Conservation (phyloP, 371 early-diverging fungal genomes). For the Mucor lusitanicus region DNA sequence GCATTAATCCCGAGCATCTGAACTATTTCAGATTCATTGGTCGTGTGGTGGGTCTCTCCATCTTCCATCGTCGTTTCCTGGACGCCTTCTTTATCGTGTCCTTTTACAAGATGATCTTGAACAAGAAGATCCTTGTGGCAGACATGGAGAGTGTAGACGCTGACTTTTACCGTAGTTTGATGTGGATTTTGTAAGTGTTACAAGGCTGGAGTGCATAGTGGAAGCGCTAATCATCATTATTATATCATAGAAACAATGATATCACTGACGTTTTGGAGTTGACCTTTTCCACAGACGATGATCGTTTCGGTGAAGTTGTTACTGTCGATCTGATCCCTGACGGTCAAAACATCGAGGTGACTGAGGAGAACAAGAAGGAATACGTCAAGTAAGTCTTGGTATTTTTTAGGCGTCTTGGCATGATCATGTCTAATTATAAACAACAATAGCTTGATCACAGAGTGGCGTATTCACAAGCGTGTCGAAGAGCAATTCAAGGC, state of each 20-base stretch:
- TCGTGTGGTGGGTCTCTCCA: conserved; percentile 94
- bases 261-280: conserved; percentile 87
- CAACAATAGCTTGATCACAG: conserved; percentile 63
- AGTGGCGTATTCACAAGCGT: conserved; percentile 84
- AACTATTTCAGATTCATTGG: conserved; percentile 98
- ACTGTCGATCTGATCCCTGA: conserved; percentile 90
- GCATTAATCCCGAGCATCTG: conserved; percentile 97
- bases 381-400: conserved; percentile 70
- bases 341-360: conserved; percentile 69
- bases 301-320: conserved; percentile 90
- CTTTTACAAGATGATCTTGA: conserved; percentile 96
- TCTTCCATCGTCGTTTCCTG: conserved; percentile 96
- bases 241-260: conserved; percentile 73
- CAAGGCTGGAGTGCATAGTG: background rate
- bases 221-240: background rate
- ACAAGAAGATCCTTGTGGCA: conserved; percentile 82
- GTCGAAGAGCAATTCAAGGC: conserved; percentile 96
- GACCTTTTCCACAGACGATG: conserved; percentile 93
- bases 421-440: background rate
- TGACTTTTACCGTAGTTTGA: conserved; percentile 88
- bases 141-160: conserved; percentile 98
- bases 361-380: conserved; percentile 42
- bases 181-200: conserved; percentile 86
- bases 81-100: conserved; percentile 96
- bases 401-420: background rate